Percentiles rank a stretch among this genome's conserved stretches.
These are phyloP conservation scores for Collybia mongolica DNA, from an alignment of 768 basidiomycete species.

Conservation along the genomic window DNA sequence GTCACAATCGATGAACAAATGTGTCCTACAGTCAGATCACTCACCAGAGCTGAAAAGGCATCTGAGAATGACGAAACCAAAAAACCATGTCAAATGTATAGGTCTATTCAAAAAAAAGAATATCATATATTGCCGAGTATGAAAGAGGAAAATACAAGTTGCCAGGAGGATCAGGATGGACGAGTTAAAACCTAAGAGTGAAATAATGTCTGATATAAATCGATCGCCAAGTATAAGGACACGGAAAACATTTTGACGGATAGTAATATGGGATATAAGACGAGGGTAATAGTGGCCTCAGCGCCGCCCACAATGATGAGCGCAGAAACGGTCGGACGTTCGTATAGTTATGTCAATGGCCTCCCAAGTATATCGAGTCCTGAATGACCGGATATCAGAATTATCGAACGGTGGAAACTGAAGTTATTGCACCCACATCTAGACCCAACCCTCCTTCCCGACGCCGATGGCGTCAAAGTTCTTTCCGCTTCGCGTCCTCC, in stretches of 20 bases:
- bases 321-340: conserved; percentile 7
- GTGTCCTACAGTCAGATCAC: background rate
- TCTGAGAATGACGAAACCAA: background rate
- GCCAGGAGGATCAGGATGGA: conserved; percentile 7
- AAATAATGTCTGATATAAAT: conserved; percentile 5
- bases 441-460: conserved; percentile 80
- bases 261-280: background rate
- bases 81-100: background rate
- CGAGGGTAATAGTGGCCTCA: conserved; percentile 5
- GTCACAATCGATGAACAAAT: too few species aligned
- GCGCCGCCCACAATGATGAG: conserved; percentile 11
- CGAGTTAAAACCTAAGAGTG: background rate
- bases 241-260: conserved; percentile 12
- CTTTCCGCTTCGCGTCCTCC: conserved; percentile 81
- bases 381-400: conserved; percentile 32
- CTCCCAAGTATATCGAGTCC: conserved; percentile 14
- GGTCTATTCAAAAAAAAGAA: background rate
- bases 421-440: conserved; percentile 41
- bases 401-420: conserved; percentile 49
- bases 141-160: conserved; percentile 1
- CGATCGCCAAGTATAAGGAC: conserved; percentile 1
- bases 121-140: background rate
- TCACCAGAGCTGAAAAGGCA: background rate
- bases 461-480: conserved; percentile 80
- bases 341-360: conserved; percentile 19